Conservation (phyloP, 192 early-diverging fungal species). For the Mortierella antarctica region DNA sequence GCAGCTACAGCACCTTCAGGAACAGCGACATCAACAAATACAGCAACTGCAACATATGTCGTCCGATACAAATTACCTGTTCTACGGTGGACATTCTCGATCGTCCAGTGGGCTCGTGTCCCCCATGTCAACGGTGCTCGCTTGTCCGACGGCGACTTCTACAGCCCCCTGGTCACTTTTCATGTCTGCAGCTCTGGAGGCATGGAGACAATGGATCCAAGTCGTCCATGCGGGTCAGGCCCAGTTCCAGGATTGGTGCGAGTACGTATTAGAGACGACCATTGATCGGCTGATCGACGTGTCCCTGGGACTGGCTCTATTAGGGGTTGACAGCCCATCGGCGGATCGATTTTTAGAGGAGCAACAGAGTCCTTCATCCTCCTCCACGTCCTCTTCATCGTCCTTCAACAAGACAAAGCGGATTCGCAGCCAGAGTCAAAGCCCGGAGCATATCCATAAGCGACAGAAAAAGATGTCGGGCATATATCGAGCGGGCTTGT, state of each 20-base stretch:
- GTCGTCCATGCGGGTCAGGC: constrained; percentile 37
- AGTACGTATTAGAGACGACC: constrained; percentile 33
- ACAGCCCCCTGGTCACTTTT: constrained; percentile 13
- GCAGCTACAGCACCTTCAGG: background rate
- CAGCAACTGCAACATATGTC: background rate
- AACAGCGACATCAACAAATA: background rate
- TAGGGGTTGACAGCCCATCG: constrained; percentile 13
- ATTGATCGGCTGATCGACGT: constrained; percentile 41
- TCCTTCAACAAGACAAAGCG: no score
- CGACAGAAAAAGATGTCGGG: background rate
- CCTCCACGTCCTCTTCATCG: background rate
- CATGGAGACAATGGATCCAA: constrained; percentile 47
- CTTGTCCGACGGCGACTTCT: constrained; percentile 13
- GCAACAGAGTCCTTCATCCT: background rate
- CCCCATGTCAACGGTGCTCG: constrained; percentile 14
- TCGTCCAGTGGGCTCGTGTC: constrained; percentile 7
- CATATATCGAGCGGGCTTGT: constrained; percentile 11
- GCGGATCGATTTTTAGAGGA: background rate
- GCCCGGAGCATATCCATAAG: background rate
- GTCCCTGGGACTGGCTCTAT: constrained; percentile 23
- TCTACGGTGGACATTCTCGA: background rate
- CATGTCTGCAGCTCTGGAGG: constrained; percentile 26
- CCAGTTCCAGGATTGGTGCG: constrained; percentile 48
- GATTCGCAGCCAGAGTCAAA: background rate
- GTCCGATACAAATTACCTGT: background rate